These are phyloP conservation scores for Pelargonium citronellum DNA, from an alignment of 441 rosid genomes.

Conservation along the genomic window DNA sequence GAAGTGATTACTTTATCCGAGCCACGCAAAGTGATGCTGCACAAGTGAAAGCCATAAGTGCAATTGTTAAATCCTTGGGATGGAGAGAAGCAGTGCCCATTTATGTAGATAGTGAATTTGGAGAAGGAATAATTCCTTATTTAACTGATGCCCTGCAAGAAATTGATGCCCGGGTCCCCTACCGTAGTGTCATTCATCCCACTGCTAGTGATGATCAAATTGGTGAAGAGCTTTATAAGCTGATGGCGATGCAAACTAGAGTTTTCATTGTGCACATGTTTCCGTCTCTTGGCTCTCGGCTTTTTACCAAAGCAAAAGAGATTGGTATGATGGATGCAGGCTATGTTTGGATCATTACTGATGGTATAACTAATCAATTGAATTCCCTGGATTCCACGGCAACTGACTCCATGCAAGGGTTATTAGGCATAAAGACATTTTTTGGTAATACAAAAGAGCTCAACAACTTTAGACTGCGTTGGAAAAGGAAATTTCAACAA, in stretches of 20 bases:
- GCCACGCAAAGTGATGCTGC: slow-evolving; percentile 33
- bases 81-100: slow-evolving; percentile 58
- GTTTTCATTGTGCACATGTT: slow-evolving; percentile 60
- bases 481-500: slow-evolving; percentile 31
- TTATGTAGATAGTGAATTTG: slow-evolving; percentile 40
- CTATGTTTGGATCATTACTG: slow-evolving; percentile 57
- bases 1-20: slow-evolving; percentile 46
- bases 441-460: slow-evolving; percentile 27
- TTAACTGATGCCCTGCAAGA: slow-evolving; percentile 42
- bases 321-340: slow-evolving; percentile 50
- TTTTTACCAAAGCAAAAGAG: slow-evolving; percentile 44
- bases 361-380: slow-evolving; percentile 30
- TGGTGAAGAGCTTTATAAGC: slow-evolving; percentile 36
- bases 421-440: slow-evolving; percentile 38
- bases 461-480: slow-evolving; percentile 24
- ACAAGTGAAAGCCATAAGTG: slow-evolving; percentile 42
- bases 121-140: slow-evolving; percentile 40
- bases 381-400: neutral
- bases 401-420: slow-evolving; percentile 42
- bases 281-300: slow-evolving; percentile 30
- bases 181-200: slow-evolving; percentile 36
- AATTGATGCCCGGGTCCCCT: slow-evolving; percentile 33
- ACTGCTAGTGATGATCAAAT: slow-evolving; percentile 39
- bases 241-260: slow-evolving; percentile 49
- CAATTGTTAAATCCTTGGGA: slow-evolving; percentile 42